A percentile compares a stretch with the other conserved stretches of the same genome.
These are phyloP conservation scores for Cryptosporidium viatorum DNA, from an alignment of 169 alveolate species.

Conservation along the genomic window DNA sequence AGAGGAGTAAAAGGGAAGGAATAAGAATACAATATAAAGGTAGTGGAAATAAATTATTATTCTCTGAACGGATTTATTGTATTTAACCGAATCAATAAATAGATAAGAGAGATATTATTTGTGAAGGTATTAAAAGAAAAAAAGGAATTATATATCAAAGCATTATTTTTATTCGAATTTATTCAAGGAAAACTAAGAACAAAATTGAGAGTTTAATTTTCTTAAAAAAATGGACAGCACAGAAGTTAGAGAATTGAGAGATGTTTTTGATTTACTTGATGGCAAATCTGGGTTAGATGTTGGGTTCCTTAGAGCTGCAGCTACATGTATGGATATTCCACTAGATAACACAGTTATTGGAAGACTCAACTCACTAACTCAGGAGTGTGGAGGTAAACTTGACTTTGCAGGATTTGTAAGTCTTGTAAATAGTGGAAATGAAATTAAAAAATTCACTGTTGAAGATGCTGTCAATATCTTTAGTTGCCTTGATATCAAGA, in stretches of 20 bases:
- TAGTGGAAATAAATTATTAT: too few species aligned
- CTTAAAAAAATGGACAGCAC: constrained; percentile 45
- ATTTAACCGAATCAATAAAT: background rate
- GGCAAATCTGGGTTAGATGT: constrained; percentile 72
- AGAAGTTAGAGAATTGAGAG: constrained; percentile 69
- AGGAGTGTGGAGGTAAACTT: constrained; percentile 72
- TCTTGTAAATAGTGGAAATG: constrained; percentile 62
- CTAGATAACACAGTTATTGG: constrained; percentile 66
- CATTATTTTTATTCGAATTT: background rate
- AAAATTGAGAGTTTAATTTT: background rate
- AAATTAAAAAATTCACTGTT: constrained; percentile 40
- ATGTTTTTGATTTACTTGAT: constrained; percentile 61
- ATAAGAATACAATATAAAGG: background rate
- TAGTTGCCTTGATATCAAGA: constrained; percentile 50
- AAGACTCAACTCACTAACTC: constrained; percentile 52
- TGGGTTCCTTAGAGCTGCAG: constrained; percentile 69
- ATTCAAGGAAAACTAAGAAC: background rate
- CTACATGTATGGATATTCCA: constrained; percentile 75
- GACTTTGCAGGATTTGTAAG: constrained; percentile 75
- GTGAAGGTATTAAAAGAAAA: background rate
- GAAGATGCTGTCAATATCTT: constrained; percentile 72
- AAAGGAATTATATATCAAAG: background rate
- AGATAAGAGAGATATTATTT: background rate
- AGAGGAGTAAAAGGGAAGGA: background rate
- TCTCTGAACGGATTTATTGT: background rate